Evolutionary conservation across 78 protist genomes (phyloP), one percentile per base, ranked within the genome.

Genomic region (Cavenderia fasciculata): DNA sequence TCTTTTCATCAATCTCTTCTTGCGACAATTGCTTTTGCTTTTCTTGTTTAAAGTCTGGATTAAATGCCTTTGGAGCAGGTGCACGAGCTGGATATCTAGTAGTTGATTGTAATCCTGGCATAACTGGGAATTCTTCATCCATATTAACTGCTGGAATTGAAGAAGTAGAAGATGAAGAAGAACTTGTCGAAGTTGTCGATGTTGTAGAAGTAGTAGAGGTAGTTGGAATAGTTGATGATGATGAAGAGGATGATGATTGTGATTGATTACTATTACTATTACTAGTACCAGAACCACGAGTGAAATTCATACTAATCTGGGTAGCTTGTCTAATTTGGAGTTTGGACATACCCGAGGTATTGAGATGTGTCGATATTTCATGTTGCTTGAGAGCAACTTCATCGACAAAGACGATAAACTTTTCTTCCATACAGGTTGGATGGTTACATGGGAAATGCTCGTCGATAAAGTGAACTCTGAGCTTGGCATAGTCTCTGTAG

Each of bases 381-480:
- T 87, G 93, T 12, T 73, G 71, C 19, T 43, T 59, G 19, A 87
- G 34, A 19, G 76, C 0, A 34, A 68, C 16, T 44, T 75, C 86
- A 25, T 87, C 93, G 12, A 44, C n/a, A 11, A 74, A 87, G 2
- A 87, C 93, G 40, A 87, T 87, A 43, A 38, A 87, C 59, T 70
- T 72, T 68, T 87, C 40, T 27, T 87, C 74, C 6, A 68, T n/a
- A 71, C 93, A 87, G 1, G 61, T 76, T 5, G 93, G 93, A 57
- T 87, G 77, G 62, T 54, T 71, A 62, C 93, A 87, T 14, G 66
- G 86, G 61, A 19, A 70, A 51, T 87, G 93, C 38, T 71, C 93
- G 25, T 71, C 86, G 27, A 49, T 25, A 63, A 87, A 87, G 36
- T 87, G 93, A 40, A 51, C 47, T 16, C 86, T 56, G 29, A 87